phyloP scores from a whole-genome alignment of 768 basidiomycete genomes.

The Austroboletus eburneus region DNA sequence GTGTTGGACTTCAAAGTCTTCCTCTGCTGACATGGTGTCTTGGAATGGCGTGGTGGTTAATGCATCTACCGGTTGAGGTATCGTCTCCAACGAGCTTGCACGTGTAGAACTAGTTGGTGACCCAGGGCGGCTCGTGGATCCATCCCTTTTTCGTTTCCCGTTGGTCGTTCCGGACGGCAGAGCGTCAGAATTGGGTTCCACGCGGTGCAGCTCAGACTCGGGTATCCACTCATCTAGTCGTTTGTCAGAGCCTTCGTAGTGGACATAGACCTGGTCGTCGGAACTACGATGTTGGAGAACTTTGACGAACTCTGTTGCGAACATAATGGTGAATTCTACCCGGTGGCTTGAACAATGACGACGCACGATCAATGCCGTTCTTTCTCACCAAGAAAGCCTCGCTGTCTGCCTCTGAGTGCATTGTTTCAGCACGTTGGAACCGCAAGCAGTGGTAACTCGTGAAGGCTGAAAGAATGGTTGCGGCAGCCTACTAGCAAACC shows the following conservation, averaged over 20 bases:
- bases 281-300: constrained; percentile 46
- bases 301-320: constrained; percentile 40
- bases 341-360: constrained; percentile 7
- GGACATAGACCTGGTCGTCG: constrained; percentile 58
- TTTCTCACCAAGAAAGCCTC: constrained; percentile 28
- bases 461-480: background rate
- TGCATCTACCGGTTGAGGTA: constrained; percentile 7
- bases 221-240: constrained; percentile 73
- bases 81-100: constrained; percentile 14
- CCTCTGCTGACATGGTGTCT: constrained; percentile 49
- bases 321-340: constrained; percentile 7
- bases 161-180: constrained; percentile 22
- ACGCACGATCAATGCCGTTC: constrained; percentile 36
- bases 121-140: constrained; percentile 9
- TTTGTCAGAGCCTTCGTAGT: constrained; percentile 67
- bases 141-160: constrained; percentile 32
- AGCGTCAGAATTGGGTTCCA: constrained; percentile 24
- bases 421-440: constrained; percentile 20
- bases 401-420: constrained; percentile 4
- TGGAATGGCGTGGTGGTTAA: constrained; percentile 19
- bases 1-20: constrained; percentile 65
- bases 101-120: constrained; percentile 24
- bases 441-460: background rate
- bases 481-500: constrained; percentile 3
- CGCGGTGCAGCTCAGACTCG: constrained; percentile 34